A percentile compares a stretch with the other conserved stretches of the same genome.
Evolutionary conservation across 1,139 yeast genomes (phyloP).

Genomic region (Zhuliangozyma parablackwelliae): DNA sequence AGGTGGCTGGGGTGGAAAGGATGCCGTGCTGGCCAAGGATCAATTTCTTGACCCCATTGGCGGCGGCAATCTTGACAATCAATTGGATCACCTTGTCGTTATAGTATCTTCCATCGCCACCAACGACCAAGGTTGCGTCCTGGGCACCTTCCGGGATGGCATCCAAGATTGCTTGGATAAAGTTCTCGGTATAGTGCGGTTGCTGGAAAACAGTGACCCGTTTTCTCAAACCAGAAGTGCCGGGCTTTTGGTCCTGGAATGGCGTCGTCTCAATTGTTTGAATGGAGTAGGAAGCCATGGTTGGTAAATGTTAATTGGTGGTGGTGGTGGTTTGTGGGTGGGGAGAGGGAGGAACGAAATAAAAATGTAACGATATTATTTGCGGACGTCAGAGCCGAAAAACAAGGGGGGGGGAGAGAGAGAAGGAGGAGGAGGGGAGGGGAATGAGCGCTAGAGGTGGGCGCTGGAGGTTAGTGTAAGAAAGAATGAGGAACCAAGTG

Average conservation of each 20-base stretch:
- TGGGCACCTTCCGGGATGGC: conserved; percentile 87
- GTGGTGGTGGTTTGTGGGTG: too few relatives aligned
- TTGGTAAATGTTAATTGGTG: background rate
- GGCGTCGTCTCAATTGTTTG: conserved; percentile 57
- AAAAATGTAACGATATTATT: too few relatives aligned
- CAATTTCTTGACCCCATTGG: conserved; percentile 82
- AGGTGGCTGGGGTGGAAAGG: conserved; percentile 93
- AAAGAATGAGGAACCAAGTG: too few relatives aligned
- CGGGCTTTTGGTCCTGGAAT: conserved; percentile 91
- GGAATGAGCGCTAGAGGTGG: too few relatives aligned
- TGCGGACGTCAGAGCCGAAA: too few relatives aligned
- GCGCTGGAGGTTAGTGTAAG: too few relatives aligned
- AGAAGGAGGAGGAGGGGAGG: too few relatives aligned
- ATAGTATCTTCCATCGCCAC: conserved; percentile 96
- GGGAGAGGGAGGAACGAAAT: too few relatives aligned
- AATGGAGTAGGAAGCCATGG: conserved; percentile 13
- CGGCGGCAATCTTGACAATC: conserved; percentile 82
- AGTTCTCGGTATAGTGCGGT: conserved; percentile 84
- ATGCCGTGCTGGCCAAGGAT: conserved; percentile 86
- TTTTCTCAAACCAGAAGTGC: conserved; percentile 94
- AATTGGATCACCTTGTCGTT: conserved; percentile 77
- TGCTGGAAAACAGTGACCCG: conserved; percentile 82
- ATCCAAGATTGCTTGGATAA: conserved; percentile 78
- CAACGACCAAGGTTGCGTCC: conserved; percentile 78
- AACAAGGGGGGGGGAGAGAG: too few relatives aligned